Conservation (phyloP, 1,284 basidiomycete genomes). For the Lentinula novae-zelandiae region DNA sequence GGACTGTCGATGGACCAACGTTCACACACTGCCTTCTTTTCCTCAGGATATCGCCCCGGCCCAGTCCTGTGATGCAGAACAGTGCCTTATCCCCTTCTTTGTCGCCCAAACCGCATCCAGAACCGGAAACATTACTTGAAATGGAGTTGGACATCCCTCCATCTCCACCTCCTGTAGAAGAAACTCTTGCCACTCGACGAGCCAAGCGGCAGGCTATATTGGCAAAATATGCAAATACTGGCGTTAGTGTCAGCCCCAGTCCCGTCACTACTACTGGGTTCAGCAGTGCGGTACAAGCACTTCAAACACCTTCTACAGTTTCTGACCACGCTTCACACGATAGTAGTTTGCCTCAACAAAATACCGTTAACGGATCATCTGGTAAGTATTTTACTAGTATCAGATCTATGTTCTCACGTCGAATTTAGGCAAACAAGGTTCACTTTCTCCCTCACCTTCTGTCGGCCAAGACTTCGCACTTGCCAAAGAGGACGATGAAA, state of each 20-base stretch:
- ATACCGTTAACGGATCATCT: slow-evolving; percentile 29
- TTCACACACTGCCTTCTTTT: slow-evolving; percentile 8
- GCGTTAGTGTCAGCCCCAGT: slow-evolving; percentile 45
- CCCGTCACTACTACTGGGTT: slow-evolving; percentile 37
- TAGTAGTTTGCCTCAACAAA: slow-evolving; percentile 31
- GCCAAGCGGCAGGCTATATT: slow-evolving; percentile 82
- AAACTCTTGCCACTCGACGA: slow-evolving; percentile 73
- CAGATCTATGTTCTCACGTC: background rate
- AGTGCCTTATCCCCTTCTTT: slow-evolving; percentile 10
- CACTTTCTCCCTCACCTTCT: slow-evolving; percentile 52
- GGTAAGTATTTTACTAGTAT: slow-evolving; percentile 13
- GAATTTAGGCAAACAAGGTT: slow-evolving; percentile 42
- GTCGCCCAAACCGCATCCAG: slow-evolving; percentile 18
- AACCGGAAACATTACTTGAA: slow-evolving; percentile 33
- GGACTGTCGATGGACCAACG: background rate
- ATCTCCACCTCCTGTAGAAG: slow-evolving; percentile 63
- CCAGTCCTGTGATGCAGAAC: slow-evolving; percentile 16
- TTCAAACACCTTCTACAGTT: slow-evolving; percentile 49
- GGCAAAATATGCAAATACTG: slow-evolving; percentile 68
- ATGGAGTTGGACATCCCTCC: slow-evolving; percentile 57
- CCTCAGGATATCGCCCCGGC: slow-evolving; percentile 58
- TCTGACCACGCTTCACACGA: slow-evolving; percentile 61
- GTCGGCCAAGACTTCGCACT: slow-evolving; percentile 51
- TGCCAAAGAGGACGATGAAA: slow-evolving; percentile 55
- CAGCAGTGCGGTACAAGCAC: slow-evolving; percentile 66